A percentile compares a stretch with the other conserved stretches of the same genome.
Evolutionary conservation across 2,329 filamentous ascomycete species (phyloP).

Genomic region (Fusarium buharicum): DNA sequence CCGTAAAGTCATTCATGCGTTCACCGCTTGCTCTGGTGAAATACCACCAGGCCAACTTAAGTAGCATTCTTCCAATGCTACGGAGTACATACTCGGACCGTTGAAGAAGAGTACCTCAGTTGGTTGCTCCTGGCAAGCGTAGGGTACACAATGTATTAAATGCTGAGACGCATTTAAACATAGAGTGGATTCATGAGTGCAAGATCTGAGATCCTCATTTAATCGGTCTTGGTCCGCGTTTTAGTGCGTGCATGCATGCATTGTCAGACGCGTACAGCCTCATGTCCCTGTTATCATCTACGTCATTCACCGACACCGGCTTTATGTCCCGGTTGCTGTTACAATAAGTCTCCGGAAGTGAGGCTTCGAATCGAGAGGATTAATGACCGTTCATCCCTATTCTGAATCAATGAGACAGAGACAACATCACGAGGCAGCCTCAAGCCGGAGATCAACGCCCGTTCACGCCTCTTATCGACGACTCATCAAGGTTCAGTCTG

Average conservation of each 20-base stretch:
- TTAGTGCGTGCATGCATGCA: conserved; percentile 32
- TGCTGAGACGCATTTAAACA: conserved; percentile 3
- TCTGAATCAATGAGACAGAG: neutral
- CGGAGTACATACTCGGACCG: neutral
- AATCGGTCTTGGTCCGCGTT: conserved; percentile 28
- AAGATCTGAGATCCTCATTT: conserved; percentile 4
- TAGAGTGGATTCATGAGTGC: neutral
- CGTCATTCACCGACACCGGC: conserved; percentile 24
- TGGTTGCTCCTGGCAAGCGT: neutral
- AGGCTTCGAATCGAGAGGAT: neutral
- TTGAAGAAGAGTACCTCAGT: neutral
- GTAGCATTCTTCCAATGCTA: neutral
- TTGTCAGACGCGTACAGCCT: conserved; percentile 29
- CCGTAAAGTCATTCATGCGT: too few relatives aligned
- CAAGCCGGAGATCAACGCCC: conserved; percentile 12
- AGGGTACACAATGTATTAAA: neutral
- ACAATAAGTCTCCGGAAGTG: neutral
- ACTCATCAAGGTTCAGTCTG: conserved; percentile 42
- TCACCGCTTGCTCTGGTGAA: neutral
- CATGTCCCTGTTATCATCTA: conserved; percentile 19
- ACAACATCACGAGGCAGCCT: conserved; percentile 7
- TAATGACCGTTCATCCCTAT: neutral
- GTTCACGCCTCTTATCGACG: conserved; percentile 36
- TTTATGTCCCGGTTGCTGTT: neutral
- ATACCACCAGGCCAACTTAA: neutral